Percentiles rank a stretch among this genome's conserved stretches.
Conservation (phyloP, 352 stramenopile species). For the Phytophthora hibernalis region DNA sequence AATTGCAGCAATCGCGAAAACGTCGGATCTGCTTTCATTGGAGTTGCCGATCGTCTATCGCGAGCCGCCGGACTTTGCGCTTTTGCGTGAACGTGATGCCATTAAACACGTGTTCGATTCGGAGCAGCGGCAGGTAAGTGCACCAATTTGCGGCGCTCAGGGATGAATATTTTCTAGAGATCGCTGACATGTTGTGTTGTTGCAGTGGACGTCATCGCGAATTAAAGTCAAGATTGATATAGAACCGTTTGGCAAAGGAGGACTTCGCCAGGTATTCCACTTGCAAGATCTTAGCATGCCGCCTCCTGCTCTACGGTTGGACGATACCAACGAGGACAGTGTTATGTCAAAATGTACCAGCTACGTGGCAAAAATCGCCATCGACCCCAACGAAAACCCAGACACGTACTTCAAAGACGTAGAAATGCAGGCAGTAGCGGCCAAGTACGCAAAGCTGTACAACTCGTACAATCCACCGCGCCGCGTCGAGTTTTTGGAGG, state of each 20-base stretch:
- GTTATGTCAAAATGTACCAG: constrained; percentile 41
- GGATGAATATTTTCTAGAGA: neutral
- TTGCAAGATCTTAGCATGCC: constrained; percentile 68
- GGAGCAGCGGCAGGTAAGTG: constrained; percentile 60
- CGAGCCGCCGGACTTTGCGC: constrained; percentile 67
- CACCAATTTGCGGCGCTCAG: neutral
- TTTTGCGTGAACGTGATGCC: constrained; percentile 67
- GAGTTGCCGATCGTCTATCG: constrained; percentile 67
- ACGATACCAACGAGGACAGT: constrained; percentile 27
- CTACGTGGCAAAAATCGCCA: constrained; percentile 86
- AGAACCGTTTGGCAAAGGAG: constrained; percentile 65
- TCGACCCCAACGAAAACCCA: constrained; percentile 79
- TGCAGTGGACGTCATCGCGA: constrained; percentile 68
- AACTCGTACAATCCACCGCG: constrained; percentile 85
- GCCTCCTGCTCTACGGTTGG: constrained; percentile 20
- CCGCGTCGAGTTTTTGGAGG: constrained; percentile 78
- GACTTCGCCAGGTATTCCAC: constrained; percentile 74
- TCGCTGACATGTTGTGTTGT: neutral
- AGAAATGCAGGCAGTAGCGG: constrained; percentile 85
- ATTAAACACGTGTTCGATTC: constrained; percentile 88
- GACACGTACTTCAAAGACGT: constrained; percentile 89
- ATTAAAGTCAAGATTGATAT: constrained; percentile 83
- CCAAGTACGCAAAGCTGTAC: constrained; percentile 82
- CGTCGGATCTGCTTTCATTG: constrained; percentile 61
- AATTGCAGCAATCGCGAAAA: constrained; percentile 59